These are phyloP conservation scores for Tylopilus sp. DNA, from an alignment of 768 basidiomycete genomes.

Conservation along the genomic window DNA sequence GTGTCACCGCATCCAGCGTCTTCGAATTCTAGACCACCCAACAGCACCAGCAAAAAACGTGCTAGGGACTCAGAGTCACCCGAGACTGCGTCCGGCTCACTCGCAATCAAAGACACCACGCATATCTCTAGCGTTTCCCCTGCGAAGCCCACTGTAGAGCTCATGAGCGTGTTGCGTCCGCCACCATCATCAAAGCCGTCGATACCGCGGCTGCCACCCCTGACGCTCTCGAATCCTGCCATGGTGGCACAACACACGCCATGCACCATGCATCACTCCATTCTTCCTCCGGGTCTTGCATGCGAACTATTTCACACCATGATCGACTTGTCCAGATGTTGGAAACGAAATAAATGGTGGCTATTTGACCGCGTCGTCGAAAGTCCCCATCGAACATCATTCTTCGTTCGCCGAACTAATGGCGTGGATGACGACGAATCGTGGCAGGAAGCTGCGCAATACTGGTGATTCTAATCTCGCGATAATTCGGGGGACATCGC, in stretches of 20 bases:
- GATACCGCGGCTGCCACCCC: slow-evolving; percentile 45
- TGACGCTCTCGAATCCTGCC: slow-evolving; percentile 57
- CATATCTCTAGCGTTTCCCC: slow-evolving; percentile 13
- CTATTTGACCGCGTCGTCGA: slow-evolving; percentile 78
- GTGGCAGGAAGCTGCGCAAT: slow-evolving; percentile 73
- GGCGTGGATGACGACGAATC: slow-evolving; percentile 42
- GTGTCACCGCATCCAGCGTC: slow-evolving; percentile 14
- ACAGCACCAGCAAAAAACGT: slow-evolving; percentile 16
- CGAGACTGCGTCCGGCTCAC: neutral
- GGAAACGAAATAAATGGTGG: slow-evolving; percentile 83
- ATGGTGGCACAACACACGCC: slow-evolving; percentile 69
- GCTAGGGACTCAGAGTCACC: neutral
- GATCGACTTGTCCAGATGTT: slow-evolving; percentile 55
- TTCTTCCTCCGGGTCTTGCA: slow-evolving; percentile 74
- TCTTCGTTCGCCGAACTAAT: slow-evolving; percentile 58
- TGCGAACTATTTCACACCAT: slow-evolving; percentile 72
- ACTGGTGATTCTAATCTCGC: slow-evolving; percentile 47
- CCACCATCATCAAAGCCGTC: slow-evolving; percentile 38
- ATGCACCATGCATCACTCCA: slow-evolving; percentile 66
- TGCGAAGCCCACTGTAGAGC: slow-evolving; percentile 37
- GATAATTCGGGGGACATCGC: neutral
- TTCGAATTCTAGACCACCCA: slow-evolving; percentile 20
- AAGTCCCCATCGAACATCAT: slow-evolving; percentile 80
- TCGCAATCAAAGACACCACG: slow-evolving; percentile 18
- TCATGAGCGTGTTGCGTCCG: slow-evolving; percentile 56